phyloP scores from a whole-genome alignment of 352 stramenopile genomes.

The Globisporangium acanthophoron region DNA sequence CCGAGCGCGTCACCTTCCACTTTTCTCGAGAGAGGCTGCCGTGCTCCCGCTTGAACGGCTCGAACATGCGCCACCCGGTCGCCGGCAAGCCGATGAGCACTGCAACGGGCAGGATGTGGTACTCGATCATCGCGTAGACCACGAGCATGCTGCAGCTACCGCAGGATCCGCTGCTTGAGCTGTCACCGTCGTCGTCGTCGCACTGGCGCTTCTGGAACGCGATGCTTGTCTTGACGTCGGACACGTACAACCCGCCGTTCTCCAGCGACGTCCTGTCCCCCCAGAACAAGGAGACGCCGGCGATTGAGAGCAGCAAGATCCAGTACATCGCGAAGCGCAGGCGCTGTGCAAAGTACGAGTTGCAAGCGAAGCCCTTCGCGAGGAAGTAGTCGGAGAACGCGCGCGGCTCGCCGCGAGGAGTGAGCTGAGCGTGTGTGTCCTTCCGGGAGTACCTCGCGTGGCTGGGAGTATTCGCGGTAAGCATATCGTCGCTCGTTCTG shows the following conservation, averaged over 20 bases:
- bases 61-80: slow-evolving; percentile 51
- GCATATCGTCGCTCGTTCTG: too few species aligned
- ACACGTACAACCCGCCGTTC: slow-evolving; percentile 46
- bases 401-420: slow-evolving; percentile 24
- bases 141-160: slow-evolving; percentile 56
- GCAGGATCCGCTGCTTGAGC: slow-evolving; percentile 20
- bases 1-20: slow-evolving; percentile 58
- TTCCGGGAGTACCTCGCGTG: too few species aligned
- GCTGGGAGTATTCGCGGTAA: slow-evolving; percentile 15
- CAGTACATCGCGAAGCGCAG: slow-evolving; percentile 44
- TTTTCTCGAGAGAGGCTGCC: background rate
- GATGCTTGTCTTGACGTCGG: slow-evolving; percentile 29
- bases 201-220: slow-evolving; percentile 36
- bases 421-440: slow-evolving; percentile 16
- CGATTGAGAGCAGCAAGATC: slow-evolving; percentile 30
- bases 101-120: slow-evolving; percentile 50
- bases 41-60: slow-evolving; percentile 49
- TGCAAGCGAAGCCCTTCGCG: slow-evolving; percentile 42
- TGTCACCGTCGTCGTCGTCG: slow-evolving; percentile 8
- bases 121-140: slow-evolving; percentile 62
- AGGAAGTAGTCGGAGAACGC: slow-evolving; percentile 40
- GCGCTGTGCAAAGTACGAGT: slow-evolving; percentile 79
- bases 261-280: slow-evolving; percentile 17
- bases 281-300: slow-evolving; percentile 50
- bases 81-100: slow-evolving; percentile 65